Evolutionary conservation across 192 early-diverging fungal genomes (phyloP), one percentile per base, ranked within the genome.

Genomic region (Linnemannia elongata): DNA sequence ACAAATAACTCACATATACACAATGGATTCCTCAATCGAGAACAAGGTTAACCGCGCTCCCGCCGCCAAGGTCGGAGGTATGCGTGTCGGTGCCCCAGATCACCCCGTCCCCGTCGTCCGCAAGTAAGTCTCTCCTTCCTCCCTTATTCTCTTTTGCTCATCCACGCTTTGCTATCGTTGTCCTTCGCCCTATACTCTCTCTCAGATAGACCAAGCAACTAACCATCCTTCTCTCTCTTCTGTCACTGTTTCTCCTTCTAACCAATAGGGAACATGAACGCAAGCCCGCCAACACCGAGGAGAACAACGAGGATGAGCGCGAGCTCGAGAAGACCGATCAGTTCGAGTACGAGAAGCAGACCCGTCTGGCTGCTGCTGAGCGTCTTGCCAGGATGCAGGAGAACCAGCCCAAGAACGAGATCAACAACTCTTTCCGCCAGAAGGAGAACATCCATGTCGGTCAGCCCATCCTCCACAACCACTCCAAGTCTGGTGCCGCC

Each of bases 51-150:
- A 77, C 52, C 85, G 72, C 44, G 13, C 79, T 30, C 79, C 85
- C 45, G 85, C 85, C 49, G 60, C 38, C 79, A 87, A 87, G 72
- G 85, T 87, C 76, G 85, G 78, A 63, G 85, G 85, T 66, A 87
- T 78, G 85, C 75, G 85, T 39, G 85, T 87, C 41, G 60, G 72
- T 33, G 85, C 79, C 12, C 69, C 78, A 47, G 79, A 87, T 35
- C 85, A 87, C 72, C 71, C 76, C 15, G 85, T 87, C 24, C 85
- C 85, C 71, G 80, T 87, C 44, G 85, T 87, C 30, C 85, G 85
- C 85, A 87, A 87, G 85, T 87, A 87, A 72, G 85, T 75, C 6
- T 12, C 8, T 73, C 18, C 3, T 39, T 30, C 15, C 27, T 3
- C 15, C 27, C 0, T 6, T 49, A 1, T 44, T 2, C 27, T 36